Conservation (phyloP, 306 rosid species). For the Vachellia pachyceras region DNA sequence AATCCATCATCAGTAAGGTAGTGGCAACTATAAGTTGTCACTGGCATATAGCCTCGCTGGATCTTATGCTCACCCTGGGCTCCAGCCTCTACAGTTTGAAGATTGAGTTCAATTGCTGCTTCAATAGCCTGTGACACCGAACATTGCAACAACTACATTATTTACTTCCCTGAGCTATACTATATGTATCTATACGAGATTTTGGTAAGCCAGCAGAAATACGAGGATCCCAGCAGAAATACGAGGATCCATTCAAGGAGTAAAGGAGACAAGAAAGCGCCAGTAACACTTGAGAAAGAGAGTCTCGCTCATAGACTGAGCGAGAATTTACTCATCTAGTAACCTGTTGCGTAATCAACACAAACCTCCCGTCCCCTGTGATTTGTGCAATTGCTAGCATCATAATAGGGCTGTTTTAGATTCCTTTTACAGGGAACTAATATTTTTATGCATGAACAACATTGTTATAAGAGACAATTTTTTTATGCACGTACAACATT, state of each 20-base stretch:
- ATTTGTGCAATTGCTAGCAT: neutral
- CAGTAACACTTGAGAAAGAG: neutral
- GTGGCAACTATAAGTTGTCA: conserved; percentile 88
- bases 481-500: neutral
- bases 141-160: conserved; percentile 21
- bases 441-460: neutral
- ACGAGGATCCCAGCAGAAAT: neutral
- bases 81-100: conserved; percentile 92
- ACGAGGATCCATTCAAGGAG: conserved; percentile 10
- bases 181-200: neutral
- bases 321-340: neutral
- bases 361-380: neutral
- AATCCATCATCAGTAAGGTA: conserved; percentile 71
- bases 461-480: neutral
- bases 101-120: conserved; percentile 91
- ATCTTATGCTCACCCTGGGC: conserved; percentile 99
- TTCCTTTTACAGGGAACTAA: neutral
- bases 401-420: neutral
- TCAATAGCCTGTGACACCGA: conserved; percentile 77
- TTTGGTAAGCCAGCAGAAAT: neutral
- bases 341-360: neutral
- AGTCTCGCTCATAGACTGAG: neutral
- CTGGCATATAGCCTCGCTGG: conserved; percentile 94
- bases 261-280: conserved; percentile 5
- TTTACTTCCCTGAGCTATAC: neutral